Evolutionary conservation across 2,329 filamentous ascomycete species (phyloP).

Genomic region (Lizonia empirigonia): DNA sequence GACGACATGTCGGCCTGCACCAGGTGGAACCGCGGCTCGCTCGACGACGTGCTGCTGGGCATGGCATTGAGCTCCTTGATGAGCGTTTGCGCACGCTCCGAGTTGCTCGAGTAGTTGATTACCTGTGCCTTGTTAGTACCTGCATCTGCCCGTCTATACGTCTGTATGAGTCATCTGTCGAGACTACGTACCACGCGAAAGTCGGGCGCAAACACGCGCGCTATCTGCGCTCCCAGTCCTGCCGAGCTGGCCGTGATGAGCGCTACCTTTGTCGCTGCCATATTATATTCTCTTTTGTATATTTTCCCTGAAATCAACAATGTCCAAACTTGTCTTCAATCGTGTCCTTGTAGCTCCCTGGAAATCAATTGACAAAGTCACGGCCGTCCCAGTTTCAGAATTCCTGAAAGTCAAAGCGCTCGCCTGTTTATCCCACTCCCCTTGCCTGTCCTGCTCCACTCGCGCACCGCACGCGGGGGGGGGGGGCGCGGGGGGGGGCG

Average conservation of each 20-base stretch:
- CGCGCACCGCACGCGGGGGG: too few species aligned
- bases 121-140: slow-evolving; percentile 39
- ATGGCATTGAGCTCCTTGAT: slow-evolving; percentile 51
- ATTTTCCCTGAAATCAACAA: neutral
- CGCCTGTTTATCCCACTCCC: too few species aligned
- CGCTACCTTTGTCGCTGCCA: slow-evolving; percentile 52
- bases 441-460: too few species aligned
- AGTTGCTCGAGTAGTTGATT: slow-evolving; percentile 56
- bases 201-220: slow-evolving; percentile 54
- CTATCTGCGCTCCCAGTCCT: slow-evolving; percentile 55
- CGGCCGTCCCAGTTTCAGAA: too few species aligned
- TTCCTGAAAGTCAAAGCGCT: too few species aligned
- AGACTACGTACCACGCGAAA: slow-evolving; percentile 50
- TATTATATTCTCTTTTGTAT: slow-evolving; percentile 26
- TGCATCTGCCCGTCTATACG: too few species aligned
- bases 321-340: too few species aligned
- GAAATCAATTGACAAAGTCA: too few species aligned
- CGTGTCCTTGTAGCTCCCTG: too few species aligned
- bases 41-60: slow-evolving; percentile 34
- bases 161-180: neutral
- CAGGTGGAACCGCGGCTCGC: slow-evolving; percentile 49
- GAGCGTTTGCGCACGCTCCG: slow-evolving; percentile 48
- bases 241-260: slow-evolving; percentile 57
- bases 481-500: too few species aligned
- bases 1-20: slow-evolving; percentile 55